Evolutionary conservation across 441 rosid species (phyloP), one percentile per base, ranked within the genome.

Genomic region (Populus hybrid): DNA sequence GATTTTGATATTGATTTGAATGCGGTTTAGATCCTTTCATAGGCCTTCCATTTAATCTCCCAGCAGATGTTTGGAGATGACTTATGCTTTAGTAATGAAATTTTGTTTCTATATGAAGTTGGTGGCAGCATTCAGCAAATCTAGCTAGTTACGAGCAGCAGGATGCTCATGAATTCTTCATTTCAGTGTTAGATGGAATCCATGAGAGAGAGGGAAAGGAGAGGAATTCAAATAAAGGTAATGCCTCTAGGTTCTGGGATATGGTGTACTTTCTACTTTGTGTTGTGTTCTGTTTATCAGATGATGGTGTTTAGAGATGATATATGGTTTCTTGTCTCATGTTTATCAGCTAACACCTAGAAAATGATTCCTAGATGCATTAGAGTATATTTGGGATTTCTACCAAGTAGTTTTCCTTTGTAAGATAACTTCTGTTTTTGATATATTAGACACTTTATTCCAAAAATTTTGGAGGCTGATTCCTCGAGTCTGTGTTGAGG

Each of bases 141-240:
- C 85, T 91, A 82, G 95, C 97, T 76, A 85, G 94, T 67, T 94
- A 92, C 70, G 89, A 88, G 80, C 91, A 94, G 89, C 95, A 92
- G 75, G 98, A 91, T 86, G 94, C 97, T 76, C 95, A 94, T 50
- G 98, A 92, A 83, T 92, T 92, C 87, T 91, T 92, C 84, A 94
- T 94, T 67, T 92, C 98, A 26, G 77, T 92, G 75, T 86, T 94
- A 79, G 92, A 91, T 75, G 86, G 87, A 61, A 91, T 94, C 83
- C 98, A 94, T 82, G 95, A 92, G 86, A 92, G 77, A 68, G 92
- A 84, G 73, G 88, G 88, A 65, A 87, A 87, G 84, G 80, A 89
- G 61, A 85, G 75, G 74, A 83, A 82, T 82, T 73, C 83, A n/a
- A 78, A 66, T 82, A 85, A 89, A 87, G 98, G 94, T 94, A 85